Conservation (phyloP, 2,329 filamentous ascomycete species). For the Colletotrichum sp. region DNA sequence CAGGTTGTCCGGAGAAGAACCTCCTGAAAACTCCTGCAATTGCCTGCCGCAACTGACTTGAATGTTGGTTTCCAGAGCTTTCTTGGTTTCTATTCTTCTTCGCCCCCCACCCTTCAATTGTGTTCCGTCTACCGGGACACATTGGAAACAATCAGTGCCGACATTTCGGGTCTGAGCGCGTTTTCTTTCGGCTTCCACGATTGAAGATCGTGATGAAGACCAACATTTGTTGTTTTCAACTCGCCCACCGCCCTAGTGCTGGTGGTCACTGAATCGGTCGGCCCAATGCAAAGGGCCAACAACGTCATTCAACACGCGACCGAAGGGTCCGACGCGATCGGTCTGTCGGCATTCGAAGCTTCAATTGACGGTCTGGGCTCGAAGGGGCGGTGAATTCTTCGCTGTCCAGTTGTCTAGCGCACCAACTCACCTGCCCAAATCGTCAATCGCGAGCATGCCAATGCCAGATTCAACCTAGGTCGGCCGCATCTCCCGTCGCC, state of each 20-base stretch:
- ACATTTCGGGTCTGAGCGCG: background rate
- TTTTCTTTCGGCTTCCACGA: background rate
- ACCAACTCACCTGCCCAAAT: background rate
- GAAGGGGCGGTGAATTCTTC: background rate
- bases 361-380: background rate
- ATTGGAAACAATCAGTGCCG: background rate
- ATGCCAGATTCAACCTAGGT: background rate
- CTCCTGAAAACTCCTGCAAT: background rate
- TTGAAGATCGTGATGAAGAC: background rate
- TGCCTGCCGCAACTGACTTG: background rate
- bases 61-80: background rate
- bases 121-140: background rate
- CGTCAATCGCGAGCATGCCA: background rate
- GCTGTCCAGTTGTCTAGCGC: background rate
- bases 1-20: background rate
- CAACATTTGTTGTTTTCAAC: background rate
- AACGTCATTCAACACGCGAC: background rate
- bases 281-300: background rate
- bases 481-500: background rate
- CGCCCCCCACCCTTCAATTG: background rate
- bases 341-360: background rate
- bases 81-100: background rate
- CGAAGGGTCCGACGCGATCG: background rate
- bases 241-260: background rate
- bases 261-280: background rate